These are phyloP conservation scores for Colletotrichum spaethianum DNA, from an alignment of 2,329 filamentous ascomycete genomes.

Conservation along the genomic window DNA sequence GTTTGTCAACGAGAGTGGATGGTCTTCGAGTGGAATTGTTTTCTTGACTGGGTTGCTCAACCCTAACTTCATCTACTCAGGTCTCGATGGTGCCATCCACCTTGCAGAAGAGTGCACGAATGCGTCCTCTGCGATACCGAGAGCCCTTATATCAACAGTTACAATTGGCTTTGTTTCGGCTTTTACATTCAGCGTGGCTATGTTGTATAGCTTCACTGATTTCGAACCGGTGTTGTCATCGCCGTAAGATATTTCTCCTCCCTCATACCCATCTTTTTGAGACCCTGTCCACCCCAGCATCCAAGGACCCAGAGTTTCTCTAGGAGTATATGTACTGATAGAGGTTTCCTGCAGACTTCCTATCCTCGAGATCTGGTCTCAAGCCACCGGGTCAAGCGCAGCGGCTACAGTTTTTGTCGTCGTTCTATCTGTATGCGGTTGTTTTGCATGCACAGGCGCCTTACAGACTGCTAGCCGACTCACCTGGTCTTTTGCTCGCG, in stretches of 20 bases:
- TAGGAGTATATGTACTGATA: too few relatives aligned
- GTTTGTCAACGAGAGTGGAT: slow-evolving; percentile 49
- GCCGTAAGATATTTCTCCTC: slow-evolving; percentile 5
- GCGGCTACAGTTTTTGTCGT: slow-evolving; percentile 19
- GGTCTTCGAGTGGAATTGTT: slow-evolving; percentile 48
- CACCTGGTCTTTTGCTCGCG: slow-evolving; percentile 35
- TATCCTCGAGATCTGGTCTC: slow-evolving; percentile 32
- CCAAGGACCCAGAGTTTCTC: too few relatives aligned
- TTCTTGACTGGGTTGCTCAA: slow-evolving; percentile 57
- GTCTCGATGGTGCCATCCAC: slow-evolving; percentile 54
- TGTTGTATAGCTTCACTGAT: slow-evolving; percentile 46
- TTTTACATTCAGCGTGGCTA: slow-evolving; percentile 49
- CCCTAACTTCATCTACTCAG: slow-evolving; percentile 54
- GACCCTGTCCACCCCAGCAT: too few relatives aligned
- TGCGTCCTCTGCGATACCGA: slow-evolving; percentile 49
- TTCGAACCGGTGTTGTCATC: slow-evolving; percentile 38
- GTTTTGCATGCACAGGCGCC: slow-evolving; percentile 33
- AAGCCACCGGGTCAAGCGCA: slow-evolving; percentile 15
- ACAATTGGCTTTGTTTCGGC: slow-evolving; percentile 51
- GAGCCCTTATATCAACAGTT: slow-evolving; percentile 51
- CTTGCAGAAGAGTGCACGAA: slow-evolving; percentile 54
- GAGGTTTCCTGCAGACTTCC: not conserved
- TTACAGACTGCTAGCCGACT: slow-evolving; percentile 33
- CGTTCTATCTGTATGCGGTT: slow-evolving; percentile 5
- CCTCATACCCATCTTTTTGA: not conserved